These are phyloP conservation scores for Glycyrrhiza uralensis DNA, from an alignment of 306 rosid species.

Conservation along the genomic window DNA sequence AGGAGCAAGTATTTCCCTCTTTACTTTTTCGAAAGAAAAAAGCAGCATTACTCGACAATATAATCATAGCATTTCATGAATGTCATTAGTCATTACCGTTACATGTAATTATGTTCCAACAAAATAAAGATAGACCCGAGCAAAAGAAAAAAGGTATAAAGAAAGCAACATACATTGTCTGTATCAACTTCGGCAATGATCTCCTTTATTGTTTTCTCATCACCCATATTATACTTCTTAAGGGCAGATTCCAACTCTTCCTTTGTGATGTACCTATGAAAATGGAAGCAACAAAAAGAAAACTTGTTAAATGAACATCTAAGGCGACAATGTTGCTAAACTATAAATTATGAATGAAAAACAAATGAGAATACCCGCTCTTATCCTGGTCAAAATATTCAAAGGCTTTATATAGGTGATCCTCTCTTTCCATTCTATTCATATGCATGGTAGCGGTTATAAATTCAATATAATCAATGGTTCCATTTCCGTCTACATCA, in stretches of 20 bases:
- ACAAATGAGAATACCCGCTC: slow-evolving; percentile 66
- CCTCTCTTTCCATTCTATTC: slow-evolving; percentile 94
- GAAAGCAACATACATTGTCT: slow-evolving; percentile 54
- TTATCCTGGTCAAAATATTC: slow-evolving; percentile 86
- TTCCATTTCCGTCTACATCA: slow-evolving; percentile 92
- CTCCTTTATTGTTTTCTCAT: slow-evolving; percentile 86
- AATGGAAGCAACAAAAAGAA: slow-evolving; percentile 11
- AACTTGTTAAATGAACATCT: slow-evolving; percentile 8
- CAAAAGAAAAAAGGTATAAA: background rate
- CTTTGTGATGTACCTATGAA: slow-evolving; percentile 69
- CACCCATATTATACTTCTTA: slow-evolving; percentile 89
- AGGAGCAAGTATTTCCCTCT: background rate
- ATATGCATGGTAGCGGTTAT: slow-evolving; percentile 96
- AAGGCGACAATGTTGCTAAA: background rate
- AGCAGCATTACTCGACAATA: background rate
- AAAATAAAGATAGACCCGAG: background rate
- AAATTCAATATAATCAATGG: slow-evolving; percentile 89
- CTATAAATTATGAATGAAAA: background rate
- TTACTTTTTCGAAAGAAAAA: background rate
- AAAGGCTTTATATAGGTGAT: slow-evolving; percentile 85
- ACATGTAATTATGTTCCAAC: background rate
- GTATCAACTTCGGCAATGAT: slow-evolving; percentile 96
- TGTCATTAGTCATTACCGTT: background rate
- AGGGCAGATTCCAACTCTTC: slow-evolving; percentile 90
- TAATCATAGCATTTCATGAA: background rate